phyloP scores from a whole-genome alignment of 1,139 yeast species.

The Candida labiduridarum region DNA sequence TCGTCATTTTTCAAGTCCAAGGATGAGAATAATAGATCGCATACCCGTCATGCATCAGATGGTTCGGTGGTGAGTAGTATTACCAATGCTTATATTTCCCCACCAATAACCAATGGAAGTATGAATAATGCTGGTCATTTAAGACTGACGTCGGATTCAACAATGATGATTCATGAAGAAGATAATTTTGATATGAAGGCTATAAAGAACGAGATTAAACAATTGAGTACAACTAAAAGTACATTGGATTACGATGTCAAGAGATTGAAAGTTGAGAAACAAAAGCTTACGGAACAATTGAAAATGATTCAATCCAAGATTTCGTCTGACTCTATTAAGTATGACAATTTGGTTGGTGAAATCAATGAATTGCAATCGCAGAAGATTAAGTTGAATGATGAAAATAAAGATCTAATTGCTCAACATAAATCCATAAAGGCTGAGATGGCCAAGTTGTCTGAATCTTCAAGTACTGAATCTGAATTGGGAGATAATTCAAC shows the following conservation, averaged over 20 bases:
- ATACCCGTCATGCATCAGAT: conserved; percentile 46
- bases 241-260: conserved; percentile 31
- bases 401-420: conserved; percentile 27
- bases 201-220: conserved; percentile 44
- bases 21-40: conserved; percentile 26
- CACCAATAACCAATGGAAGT: conserved; percentile 39
- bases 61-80: conserved; percentile 31
- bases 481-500: conserved; percentile 11
- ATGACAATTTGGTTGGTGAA: conserved; percentile 32
- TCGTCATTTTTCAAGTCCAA: conserved; percentile 31
- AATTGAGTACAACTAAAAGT: conserved; percentile 34
- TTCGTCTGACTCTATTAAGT: conserved; percentile 25
- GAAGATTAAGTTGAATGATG: conserved; percentile 26
- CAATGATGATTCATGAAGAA: conserved; percentile 14
- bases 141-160: conserved; percentile 45
- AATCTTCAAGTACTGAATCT: conserved; percentile 8
- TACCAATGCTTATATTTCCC: conserved; percentile 43
- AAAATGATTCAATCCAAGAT: conserved; percentile 26
- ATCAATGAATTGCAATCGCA: conserved; percentile 30
- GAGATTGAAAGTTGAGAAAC: conserved; percentile 32
- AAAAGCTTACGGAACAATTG: conserved; percentile 27
- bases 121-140: conserved; percentile 27
- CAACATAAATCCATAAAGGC: conserved; percentile 26
- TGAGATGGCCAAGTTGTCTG: conserved; percentile 2
- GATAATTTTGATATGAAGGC: conserved; percentile 38